Conservation (phyloP, 495 filamentous ascomycete genomes). For the Tuber calosporum region DNA sequence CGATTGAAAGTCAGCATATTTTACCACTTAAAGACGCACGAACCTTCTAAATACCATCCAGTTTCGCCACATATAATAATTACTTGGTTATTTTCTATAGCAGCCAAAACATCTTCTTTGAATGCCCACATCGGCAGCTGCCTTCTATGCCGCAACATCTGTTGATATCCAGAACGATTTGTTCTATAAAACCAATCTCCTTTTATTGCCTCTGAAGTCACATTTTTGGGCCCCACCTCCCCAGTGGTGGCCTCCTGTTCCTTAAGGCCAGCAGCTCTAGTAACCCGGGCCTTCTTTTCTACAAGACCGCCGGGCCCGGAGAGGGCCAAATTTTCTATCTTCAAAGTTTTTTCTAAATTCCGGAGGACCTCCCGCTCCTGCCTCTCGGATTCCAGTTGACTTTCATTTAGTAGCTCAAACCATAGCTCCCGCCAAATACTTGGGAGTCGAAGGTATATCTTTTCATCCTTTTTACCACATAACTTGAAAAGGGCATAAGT, state of each 20-base stretch:
- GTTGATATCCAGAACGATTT: constrained; percentile 48
- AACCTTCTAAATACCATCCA: constrained; percentile 52
- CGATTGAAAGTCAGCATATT: constrained; percentile 23
- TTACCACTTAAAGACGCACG: background rate
- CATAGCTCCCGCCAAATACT: constrained; percentile 77
- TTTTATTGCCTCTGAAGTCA: constrained; percentile 1
- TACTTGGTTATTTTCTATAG: constrained; percentile 68
- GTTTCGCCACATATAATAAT: constrained; percentile 93
- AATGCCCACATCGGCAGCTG: constrained; percentile 85
- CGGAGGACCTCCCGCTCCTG: constrained; percentile 60
- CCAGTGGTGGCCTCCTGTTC: constrained; percentile 32
- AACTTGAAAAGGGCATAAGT: constrained; percentile 74
- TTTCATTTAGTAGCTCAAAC: constrained; percentile 63
- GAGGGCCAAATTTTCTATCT: constrained; percentile 44
- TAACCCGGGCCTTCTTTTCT: constrained; percentile 54
- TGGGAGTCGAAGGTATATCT: constrained; percentile 69
- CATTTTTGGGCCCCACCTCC: constrained; percentile 30
- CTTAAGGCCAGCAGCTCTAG: constrained; percentile 46
- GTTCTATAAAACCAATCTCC: constrained; percentile 39
- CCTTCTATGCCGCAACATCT: constrained; percentile 53
- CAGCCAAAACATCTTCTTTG: constrained; percentile 62
- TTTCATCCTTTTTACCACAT: constrained; percentile 77
- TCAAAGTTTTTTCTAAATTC: constrained; percentile 56
- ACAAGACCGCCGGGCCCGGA: constrained; percentile 55
- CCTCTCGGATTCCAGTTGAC: constrained; percentile 58